phyloP scores from a whole-genome alignment of 2,329 filamentous ascomycete species.

The Pezicula radicicola region DNA sequence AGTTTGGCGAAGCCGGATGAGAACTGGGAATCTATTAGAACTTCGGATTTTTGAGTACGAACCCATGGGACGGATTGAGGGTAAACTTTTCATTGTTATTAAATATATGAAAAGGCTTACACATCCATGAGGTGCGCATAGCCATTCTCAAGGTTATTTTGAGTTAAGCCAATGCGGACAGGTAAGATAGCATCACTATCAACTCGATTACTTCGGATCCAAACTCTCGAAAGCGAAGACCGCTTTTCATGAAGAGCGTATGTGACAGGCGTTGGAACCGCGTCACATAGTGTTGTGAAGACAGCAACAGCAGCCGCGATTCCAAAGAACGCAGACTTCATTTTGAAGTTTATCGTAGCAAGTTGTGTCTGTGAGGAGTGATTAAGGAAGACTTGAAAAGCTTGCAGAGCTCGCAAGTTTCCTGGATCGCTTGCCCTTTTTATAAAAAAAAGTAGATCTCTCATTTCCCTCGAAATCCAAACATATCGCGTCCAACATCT shows the following conservation, averaged over 20 bases:
- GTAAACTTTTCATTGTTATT: too few species aligned
- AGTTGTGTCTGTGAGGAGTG: too few species aligned
- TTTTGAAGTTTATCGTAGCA: not conserved
- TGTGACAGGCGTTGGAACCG: conserved; percentile 8
- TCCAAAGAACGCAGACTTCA: not conserved
- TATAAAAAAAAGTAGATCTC: too few species aligned
- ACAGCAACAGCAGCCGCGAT: not conserved
- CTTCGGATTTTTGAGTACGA: not conserved
- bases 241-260: conserved; percentile 15
- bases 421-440: too few species aligned
- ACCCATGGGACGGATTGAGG: too few species aligned
- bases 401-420: too few species aligned
- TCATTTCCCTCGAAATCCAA: too few species aligned
- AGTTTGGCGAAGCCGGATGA: conserved; percentile 26
- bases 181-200: conserved; percentile 14
- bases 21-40: conserved; percentile 14
- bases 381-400: too few species aligned
- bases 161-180: conserved; percentile 16
- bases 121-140: conserved; percentile 18
- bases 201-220: conserved; percentile 8
- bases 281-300: conserved; percentile 1
- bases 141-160: conserved; percentile 14
- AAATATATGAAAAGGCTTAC: conserved; percentile 7
- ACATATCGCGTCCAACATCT: too few species aligned
- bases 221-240: conserved; percentile 4